Evolutionary conservation across 768 basidiomycete species (phyloP).

Genomic region (Pleurotus ostreatus): DNA sequence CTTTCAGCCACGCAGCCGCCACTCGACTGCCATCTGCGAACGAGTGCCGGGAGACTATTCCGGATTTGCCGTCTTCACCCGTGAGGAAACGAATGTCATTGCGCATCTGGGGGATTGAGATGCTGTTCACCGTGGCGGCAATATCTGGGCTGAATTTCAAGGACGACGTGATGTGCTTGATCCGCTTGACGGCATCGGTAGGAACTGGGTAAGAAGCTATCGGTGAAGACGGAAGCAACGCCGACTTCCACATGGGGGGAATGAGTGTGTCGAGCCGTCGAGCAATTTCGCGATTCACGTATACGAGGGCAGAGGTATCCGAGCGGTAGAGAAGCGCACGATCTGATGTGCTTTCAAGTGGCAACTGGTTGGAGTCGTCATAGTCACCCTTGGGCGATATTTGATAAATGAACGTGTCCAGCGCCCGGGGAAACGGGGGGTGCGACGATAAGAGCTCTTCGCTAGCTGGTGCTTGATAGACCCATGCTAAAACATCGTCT

Average conservation of each 20-base stretch:
- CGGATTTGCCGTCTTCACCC: constrained; percentile 73
- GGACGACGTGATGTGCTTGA: constrained; percentile 51
- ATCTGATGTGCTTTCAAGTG: constrained; percentile 3
- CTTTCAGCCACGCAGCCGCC: constrained; percentile 76
- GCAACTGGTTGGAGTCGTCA: background rate
- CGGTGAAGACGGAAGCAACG: constrained; percentile 51
- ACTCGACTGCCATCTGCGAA: constrained; percentile 62
- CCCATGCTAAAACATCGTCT: constrained; percentile 50
- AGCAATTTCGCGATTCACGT: constrained; percentile 37
- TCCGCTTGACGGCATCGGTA: constrained; percentile 43
- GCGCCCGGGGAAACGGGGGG: constrained; percentile 23
- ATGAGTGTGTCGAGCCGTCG: constrained; percentile 53
- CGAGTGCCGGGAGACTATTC: constrained; percentile 77
- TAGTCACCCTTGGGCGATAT: constrained; percentile 13
- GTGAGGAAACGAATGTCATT: constrained; percentile 80
- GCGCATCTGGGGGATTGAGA: constrained; percentile 63
- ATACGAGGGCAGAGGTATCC: constrained; percentile 43
- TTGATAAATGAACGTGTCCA: constrained; percentile 30
- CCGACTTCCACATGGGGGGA: constrained; percentile 74
- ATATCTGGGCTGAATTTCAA: constrained; percentile 69
- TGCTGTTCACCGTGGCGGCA: constrained; percentile 61
- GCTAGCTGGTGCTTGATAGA: constrained; percentile 54
- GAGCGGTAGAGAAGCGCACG: constrained; percentile 41
- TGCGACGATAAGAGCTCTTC: constrained; percentile 30
- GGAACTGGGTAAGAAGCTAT: constrained; percentile 54